These are phyloP conservation scores for Elaphomyces granulatus DNA, from an alignment of 495 filamentous ascomycete genomes.

Conservation along the genomic window DNA sequence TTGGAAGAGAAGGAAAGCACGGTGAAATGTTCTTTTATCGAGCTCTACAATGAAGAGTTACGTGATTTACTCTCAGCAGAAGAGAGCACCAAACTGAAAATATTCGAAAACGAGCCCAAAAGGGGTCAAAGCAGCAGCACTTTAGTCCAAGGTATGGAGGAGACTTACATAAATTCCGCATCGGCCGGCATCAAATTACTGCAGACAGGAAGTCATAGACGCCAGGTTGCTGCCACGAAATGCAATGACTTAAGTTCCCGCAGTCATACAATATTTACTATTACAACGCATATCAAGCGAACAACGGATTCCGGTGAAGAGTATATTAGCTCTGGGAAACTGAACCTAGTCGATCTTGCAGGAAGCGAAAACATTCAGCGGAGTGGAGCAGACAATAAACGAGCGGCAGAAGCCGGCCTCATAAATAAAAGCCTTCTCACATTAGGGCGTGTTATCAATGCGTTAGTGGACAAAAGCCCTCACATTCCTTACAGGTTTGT, in stretches of 20 bases:
- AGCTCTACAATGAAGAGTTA: constrained; percentile 94
- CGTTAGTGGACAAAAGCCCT: constrained; percentile 73
- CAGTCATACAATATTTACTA: constrained; percentile 92
- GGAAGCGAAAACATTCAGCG: constrained; percentile 96
- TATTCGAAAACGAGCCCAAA: constrained; percentile 78
- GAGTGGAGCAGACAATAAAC: constrained; percentile 94
- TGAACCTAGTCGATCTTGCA: constrained; percentile 92
- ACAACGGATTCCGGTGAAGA: constrained; percentile 74
- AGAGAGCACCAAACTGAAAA: constrained; percentile 77
- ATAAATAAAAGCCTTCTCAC: constrained; percentile 98
- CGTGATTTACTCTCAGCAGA: constrained; percentile 74
- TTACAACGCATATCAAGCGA: constrained; percentile 76
- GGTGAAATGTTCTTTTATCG: constrained; percentile 97
- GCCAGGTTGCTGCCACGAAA: constrained; percentile 93
- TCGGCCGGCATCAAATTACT: constrained; percentile 73
- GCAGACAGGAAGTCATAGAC: constrained; percentile 79
- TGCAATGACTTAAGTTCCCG: constrained; percentile 95
- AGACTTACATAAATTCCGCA: constrained; percentile 77
- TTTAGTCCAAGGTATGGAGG: constrained; percentile 94
- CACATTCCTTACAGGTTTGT: constrained; percentile 73
- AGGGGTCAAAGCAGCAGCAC: constrained; percentile 60
- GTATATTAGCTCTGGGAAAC: constrained; percentile 81
- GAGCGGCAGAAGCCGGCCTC: constrained; percentile 84
- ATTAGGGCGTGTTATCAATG: constrained; percentile 92
- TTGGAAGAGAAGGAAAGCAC: constrained; percentile 75